phyloP scores from a whole-genome alignment of 805 yeast genomes.

The Komagataella pastoris region DNA sequence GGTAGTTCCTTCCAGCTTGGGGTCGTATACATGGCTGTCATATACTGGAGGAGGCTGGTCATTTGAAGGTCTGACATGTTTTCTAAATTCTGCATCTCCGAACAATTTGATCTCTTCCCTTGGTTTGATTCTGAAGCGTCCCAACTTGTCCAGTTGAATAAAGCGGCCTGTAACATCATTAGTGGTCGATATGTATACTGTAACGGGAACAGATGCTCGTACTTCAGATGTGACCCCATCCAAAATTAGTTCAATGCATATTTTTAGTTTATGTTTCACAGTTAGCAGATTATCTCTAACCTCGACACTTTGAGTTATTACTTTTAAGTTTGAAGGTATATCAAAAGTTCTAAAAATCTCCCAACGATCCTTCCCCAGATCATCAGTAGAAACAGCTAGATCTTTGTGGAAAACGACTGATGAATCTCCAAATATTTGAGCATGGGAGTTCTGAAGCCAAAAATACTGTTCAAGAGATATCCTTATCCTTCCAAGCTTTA shows the following conservation, averaged over 20 bases:
- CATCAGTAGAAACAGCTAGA: conserved; percentile 9
- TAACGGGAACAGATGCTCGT: conserved; percentile 36
- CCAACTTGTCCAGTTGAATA: conserved; percentile 11
- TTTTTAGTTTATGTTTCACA: conserved; percentile 30
- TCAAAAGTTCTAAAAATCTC: conserved; percentile 23
- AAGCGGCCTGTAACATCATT: conserved; percentile 11
- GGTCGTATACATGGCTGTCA: conserved; percentile 23
- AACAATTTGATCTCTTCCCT: background rate
- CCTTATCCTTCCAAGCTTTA: conserved; percentile 20
- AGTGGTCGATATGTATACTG: conserved; percentile 26
- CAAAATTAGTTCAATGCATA: conserved; percentile 30
- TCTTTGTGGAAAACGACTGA: conserved; percentile 14
- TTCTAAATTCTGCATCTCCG: background rate
- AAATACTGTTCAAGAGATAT: conserved; percentile 20
- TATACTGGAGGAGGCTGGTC: conserved; percentile 29
- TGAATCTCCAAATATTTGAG: conserved; percentile 12
- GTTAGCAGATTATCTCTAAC: conserved; percentile 25
- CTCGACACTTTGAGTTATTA: conserved; percentile 29
- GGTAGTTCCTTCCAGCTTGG: conserved; percentile 2
- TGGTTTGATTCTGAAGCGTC: conserved; percentile 6
- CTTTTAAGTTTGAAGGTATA: conserved; percentile 24
- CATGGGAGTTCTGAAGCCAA: conserved; percentile 9
- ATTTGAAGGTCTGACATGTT: conserved; percentile 18
- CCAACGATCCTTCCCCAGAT: conserved; percentile 31
- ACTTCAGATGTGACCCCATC: conserved; percentile 38